Evolutionary conservation across 768 basidiomycete genomes (phyloP).

Genomic region (Boletus coccyginus): DNA sequence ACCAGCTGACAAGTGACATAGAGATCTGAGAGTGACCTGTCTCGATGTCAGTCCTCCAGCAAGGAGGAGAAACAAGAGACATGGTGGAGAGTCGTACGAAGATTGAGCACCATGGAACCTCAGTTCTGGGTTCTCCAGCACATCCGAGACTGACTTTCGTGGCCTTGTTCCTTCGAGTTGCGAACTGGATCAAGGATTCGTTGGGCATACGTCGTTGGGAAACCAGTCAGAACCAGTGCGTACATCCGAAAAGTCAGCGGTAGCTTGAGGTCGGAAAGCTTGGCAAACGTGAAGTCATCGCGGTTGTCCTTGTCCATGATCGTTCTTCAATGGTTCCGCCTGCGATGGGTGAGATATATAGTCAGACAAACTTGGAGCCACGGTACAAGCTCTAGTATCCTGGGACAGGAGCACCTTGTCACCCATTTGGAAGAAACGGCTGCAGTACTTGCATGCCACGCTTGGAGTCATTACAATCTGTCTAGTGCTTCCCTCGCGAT

Average conservation of each 20-base stretch:
- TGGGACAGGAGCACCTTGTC: background rate
- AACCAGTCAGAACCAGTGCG: slow-evolving; percentile 12
- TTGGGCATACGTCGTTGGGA: background rate
- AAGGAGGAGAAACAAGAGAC: slow-evolving; percentile 1
- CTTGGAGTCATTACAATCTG: background rate
- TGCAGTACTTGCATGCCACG: too few relatives aligned
- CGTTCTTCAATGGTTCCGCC: background rate
- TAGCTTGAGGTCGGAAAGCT: slow-evolving; percentile 82
- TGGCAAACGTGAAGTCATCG: slow-evolving; percentile 92
- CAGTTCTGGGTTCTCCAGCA: slow-evolving; percentile 80
- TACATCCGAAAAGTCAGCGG: slow-evolving; percentile 88
- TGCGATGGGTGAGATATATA: background rate
- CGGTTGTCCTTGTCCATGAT: slow-evolving; percentile 61
- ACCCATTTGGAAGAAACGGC: slow-evolving; percentile 2
- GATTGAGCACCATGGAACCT: slow-evolving; percentile 82
- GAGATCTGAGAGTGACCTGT: slow-evolving; percentile 85
- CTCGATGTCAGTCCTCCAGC: slow-evolving; percentile 18
- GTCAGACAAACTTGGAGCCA: background rate
- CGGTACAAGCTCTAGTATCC: too few relatives aligned
- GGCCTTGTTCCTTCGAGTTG: slow-evolving; percentile 83
- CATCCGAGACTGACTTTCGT: slow-evolving; percentile 68
- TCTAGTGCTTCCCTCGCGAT: background rate
- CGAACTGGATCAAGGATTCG: slow-evolving; percentile 46
- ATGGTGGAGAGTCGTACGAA: slow-evolving; percentile 42
- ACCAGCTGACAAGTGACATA: slow-evolving; percentile 91